Evolutionary conservation across 1,284 basidiomycete genomes (phyloP), one percentile per base, ranked within the genome.

Genomic region (Pseudozyma hubeiensis): DNA sequence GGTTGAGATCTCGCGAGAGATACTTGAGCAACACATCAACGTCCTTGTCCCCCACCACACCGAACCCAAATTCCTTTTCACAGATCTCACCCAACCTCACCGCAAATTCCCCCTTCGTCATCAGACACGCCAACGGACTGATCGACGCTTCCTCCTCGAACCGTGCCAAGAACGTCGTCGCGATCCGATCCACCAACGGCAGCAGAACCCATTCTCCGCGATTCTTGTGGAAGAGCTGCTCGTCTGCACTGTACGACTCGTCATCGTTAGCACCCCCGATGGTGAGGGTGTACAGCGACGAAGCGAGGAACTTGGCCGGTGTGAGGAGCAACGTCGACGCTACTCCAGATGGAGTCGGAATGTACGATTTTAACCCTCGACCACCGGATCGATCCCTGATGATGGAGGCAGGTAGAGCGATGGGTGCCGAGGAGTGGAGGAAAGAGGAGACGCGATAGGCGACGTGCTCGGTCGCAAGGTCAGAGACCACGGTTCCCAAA

Each of bases 171-270:
- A 75, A 65, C 3, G 70, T 49, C 0, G 44, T 14, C 13, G 60
- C 54, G 7, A 58, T 13, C 1, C 37, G 29, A n/a, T 93, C 90
- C 19, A 93, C 85, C 29, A 91, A 86, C 5, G 86, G 82, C 37
- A 91, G 84, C 45, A 93, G 83, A 11, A 95, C 92, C 84, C 93
- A 94, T 59, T 92, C 90, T 3, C 93, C 93, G 77, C 86, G 43
- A 7, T 64, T 60, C 7, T 14, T 5, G 7, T 40, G 51, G 24
- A 71, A 75, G 9, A 68, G 53, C 10, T 14, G 10, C 83, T 91
- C 88, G 47, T 88, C 86, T 1, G 86, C 87, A 71, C 91, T 90
- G 57, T 88, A 89, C 45, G 88, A 86, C 39, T 85, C 85, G 29
- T 70, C 68, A 40, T 39, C 81, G 10, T 77, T 84, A 6, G 33